Evolutionary conservation across 495 filamentous ascomycete species (phyloP).

Genomic region (Penicillium subrubescens): DNA sequence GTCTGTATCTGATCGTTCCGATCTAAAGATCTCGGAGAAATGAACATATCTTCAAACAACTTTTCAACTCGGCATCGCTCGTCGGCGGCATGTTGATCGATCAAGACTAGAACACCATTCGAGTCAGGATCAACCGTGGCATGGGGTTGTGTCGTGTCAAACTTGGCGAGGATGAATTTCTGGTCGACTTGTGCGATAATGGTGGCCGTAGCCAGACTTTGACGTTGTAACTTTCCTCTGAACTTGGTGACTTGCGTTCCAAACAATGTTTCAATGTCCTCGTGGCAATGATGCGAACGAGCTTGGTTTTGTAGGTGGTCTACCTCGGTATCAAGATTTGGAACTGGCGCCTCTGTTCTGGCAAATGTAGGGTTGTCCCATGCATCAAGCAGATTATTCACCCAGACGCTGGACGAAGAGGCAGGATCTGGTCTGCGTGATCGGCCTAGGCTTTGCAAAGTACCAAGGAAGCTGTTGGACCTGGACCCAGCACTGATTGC

Average conservation of each 20-base stretch:
- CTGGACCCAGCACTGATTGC: background rate
- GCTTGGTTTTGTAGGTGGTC: background rate
- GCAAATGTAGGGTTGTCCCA: slow-evolving; percentile 69
- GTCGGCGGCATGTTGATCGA: slow-evolving; percentile 96
- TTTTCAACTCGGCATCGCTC: slow-evolving; percentile 82
- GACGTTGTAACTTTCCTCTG: slow-evolving; percentile 65
- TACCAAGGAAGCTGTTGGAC: background rate
- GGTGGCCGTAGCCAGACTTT: slow-evolving; percentile 59
- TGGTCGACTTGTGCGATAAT: slow-evolving; percentile 83
- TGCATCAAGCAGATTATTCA: slow-evolving; percentile 37
- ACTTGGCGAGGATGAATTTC: slow-evolving; percentile 82
- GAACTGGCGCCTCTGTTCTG: slow-evolving; percentile 53
- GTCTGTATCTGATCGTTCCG: slow-evolving; percentile 24
- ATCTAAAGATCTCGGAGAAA: background rate
- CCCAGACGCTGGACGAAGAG: slow-evolving; percentile 32
- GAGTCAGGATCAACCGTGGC: background rate
- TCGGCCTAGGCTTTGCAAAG: slow-evolving; percentile 9
- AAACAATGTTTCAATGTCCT: slow-evolving; percentile 16
- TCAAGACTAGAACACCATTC: slow-evolving; percentile 60
- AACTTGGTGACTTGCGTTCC: slow-evolving; percentile 30
- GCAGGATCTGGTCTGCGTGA: slow-evolving; percentile 12
- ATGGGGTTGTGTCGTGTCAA: slow-evolving; percentile 25
- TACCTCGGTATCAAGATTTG: slow-evolving; percentile 25
- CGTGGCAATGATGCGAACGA: slow-evolving; percentile 14
- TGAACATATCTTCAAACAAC: slow-evolving; percentile 56